Evolutionary conservation across 352 stramenopile species (phyloP), one percentile per base, ranked within the genome.

Genomic region (Globisporangium acanthophoron): DNA sequence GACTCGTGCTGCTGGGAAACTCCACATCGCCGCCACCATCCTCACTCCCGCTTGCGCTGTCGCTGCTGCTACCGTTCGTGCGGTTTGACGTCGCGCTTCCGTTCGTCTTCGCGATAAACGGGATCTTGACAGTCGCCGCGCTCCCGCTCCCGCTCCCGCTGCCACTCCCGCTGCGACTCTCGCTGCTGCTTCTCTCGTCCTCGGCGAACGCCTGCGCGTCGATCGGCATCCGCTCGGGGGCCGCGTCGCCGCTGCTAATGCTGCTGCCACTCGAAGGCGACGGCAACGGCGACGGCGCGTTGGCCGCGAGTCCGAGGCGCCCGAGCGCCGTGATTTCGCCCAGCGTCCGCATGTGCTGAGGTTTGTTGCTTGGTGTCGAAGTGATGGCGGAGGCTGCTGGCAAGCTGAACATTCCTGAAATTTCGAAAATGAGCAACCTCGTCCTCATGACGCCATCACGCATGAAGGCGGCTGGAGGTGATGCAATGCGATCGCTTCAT

Each of bases 261-360:
- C 29, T 33, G 11, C 13, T 47, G 16, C 41, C 49, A 18, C 18
- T 52, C 3, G 18, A n/a, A 13, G 40, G 18, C 41, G 40, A 20
- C 27, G 27, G 18, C 41, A 27, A 20, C 27, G 27, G 15, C n/a
- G 29, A 51, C 16, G 35, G n/a, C 5, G 7, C 18, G 4, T 40
- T 5, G 8, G 29, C 18, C 15, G 47, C 18, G 24, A 64, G 43
- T 11, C 50, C 51, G 20, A 64, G 7, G 4, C 37, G 51, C 15
- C 24, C 13, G 20, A 64, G 58, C 24, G 29, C 33, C 6, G 43
- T 59, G 52, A 59, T 59, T 35, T 64, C 58, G 37, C 29, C 7
- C 43, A 24, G 20, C 5, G 41, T 21, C 18, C 41, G 41, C 41
- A 47, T 47, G 41, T 8, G 24, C 24, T 27, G 1, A 27, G 24